A percentile compares a stretch with the other conserved stretches of the same genome.
Conservation (phyloP, 169 alveolate species). For the Cyclospora cayetanensis region DNA sequence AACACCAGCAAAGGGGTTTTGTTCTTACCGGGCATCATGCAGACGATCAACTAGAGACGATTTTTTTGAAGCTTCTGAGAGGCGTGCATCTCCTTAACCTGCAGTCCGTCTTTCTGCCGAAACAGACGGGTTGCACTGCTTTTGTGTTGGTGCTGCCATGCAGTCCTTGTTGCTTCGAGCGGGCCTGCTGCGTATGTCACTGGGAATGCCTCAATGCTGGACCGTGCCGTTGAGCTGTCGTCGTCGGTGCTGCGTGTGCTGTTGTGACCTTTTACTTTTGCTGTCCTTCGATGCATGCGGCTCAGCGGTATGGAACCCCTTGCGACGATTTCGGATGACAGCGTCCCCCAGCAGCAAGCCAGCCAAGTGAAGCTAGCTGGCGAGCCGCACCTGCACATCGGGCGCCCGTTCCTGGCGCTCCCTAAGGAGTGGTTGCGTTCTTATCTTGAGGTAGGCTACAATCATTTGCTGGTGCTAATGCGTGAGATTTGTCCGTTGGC, state of each 20-base stretch:
- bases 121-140: background rate
- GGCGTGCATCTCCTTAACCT: conserved; percentile 65
- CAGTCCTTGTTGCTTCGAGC: background rate
- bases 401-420: conserved; percentile 30
- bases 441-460: conserved; percentile 8
- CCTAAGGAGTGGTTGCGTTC: conserved; percentile 14
- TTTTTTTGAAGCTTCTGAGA: conserved; percentile 57
- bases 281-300: background rate
- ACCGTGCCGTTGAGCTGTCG: background rate
- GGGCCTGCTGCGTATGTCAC: background rate
- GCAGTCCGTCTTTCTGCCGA: conserved; percentile 6
- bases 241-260: conserved; percentile 20
- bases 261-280: background rate
- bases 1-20: conserved; percentile 25
- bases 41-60: conserved; percentile 64
- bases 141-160: too few species aligned
- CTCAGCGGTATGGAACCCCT: conserved; percentile 62
- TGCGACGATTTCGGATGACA: background rate
- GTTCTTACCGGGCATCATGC: conserved; percentile 64
- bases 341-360: background rate
- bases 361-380: conserved; percentile 24
- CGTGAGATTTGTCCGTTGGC: background rate
- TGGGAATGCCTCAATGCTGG: too few species aligned
- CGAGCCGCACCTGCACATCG: background rate
- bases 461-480: background rate